These are phyloP conservation scores for Macrolepiota fuliginosa DNA, from an alignment of 768 basidiomycete species.

Conservation along the genomic window DNA sequence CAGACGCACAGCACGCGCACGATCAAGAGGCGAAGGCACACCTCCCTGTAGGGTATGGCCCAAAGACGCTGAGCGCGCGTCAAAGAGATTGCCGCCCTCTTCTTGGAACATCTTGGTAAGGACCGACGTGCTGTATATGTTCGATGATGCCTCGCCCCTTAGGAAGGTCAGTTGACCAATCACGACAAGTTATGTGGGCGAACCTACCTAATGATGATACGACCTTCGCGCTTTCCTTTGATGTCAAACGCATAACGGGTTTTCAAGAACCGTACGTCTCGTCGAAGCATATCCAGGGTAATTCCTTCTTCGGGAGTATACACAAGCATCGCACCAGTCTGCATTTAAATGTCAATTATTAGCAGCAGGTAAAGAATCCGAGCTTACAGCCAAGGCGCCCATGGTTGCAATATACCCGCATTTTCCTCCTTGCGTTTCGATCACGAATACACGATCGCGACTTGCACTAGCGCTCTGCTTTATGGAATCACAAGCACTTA, in stretches of 20 bases:
- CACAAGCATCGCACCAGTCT: slow-evolving; percentile 90
- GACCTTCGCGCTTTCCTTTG: slow-evolving; percentile 89
- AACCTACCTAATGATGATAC: slow-evolving; percentile 84
- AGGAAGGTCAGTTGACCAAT: not conserved
- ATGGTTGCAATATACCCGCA: slow-evolving; percentile 95
- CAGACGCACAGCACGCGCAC: slow-evolving; percentile 85
- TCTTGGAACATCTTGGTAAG: slow-evolving; percentile 94
- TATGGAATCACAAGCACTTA: slow-evolving; percentile 97
- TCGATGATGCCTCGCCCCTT: slow-evolving; percentile 85
- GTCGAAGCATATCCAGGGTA: slow-evolving; percentile 72
- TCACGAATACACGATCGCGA: slow-evolving; percentile 93
- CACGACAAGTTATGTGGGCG: not conserved
- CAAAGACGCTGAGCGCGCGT: slow-evolving; percentile 92
- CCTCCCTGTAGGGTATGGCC: slow-evolving; percentile 98
- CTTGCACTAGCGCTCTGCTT: slow-evolving; percentile 98
- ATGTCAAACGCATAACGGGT: slow-evolving; percentile 81
- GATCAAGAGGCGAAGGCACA: slow-evolving; percentile 92
- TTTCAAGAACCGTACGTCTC: slow-evolving; percentile 87
- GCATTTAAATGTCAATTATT: not conserved
- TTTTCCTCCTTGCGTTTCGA: slow-evolving; percentile 96
- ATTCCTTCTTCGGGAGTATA: slow-evolving; percentile 95
- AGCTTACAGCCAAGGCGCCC: slow-evolving; percentile 90
- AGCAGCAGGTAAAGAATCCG: not conserved
- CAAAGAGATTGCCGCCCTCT: slow-evolving; percentile 90
- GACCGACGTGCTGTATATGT: slow-evolving; percentile 87